Conservation (phyloP, 306 rosid genomes). For the Castanopsis chinensis region DNA sequence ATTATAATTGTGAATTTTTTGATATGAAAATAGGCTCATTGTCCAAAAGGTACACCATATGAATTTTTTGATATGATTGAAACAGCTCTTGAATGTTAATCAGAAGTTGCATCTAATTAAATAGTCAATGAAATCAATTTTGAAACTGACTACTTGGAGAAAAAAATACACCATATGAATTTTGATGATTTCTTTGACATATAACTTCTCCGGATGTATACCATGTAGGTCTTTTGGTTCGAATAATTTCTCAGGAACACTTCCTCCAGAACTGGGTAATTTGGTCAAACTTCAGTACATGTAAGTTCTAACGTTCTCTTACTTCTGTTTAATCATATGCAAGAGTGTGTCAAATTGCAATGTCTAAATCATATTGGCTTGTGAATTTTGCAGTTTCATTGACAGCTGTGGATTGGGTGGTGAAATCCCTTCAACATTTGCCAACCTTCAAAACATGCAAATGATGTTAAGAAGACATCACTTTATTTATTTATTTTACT, state of each 20-base stretch:
- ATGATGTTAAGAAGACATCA: neutral
- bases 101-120: too few species aligned
- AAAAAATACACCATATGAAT: neutral
- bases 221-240: conserved; percentile 9
- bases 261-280: conserved; percentile 32
- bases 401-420: conserved; percentile 18
- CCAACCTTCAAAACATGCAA: conserved; percentile 16
- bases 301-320: conserved; percentile 4
- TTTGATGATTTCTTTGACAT: neutral
- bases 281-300: conserved; percentile 3
- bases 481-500: too few species aligned
- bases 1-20: too few species aligned
- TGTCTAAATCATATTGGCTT: neutral
- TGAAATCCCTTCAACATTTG: conserved; percentile 26
- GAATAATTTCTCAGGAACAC: conserved; percentile 27
- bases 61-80: too few species aligned
- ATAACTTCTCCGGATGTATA: neutral
- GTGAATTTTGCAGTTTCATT: conserved; percentile 10
- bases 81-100: too few species aligned
- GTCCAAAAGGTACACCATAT: too few species aligned
- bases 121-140: too few species aligned
- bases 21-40: too few species aligned
- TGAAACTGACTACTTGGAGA: too few species aligned
- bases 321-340: neutral
- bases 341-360: neutral